Conservation (phyloP, 345 rosid species). For the Acer yangbiense region DNA sequence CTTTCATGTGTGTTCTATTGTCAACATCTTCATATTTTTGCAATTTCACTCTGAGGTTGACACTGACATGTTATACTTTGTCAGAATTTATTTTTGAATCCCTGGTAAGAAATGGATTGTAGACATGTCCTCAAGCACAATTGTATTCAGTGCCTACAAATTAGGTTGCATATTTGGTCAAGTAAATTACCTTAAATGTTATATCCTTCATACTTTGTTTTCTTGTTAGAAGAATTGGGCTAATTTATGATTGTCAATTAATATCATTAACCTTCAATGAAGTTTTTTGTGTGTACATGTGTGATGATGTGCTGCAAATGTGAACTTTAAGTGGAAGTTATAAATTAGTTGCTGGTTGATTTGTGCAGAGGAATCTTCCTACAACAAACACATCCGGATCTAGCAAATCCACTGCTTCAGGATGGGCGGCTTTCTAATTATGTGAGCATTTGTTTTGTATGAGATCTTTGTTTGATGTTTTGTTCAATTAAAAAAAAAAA, state of each 20-base stretch:
- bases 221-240: neutral
- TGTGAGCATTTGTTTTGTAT: conserved; percentile 23
- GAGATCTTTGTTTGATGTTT: conserved; percentile 29
- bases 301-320: neutral
- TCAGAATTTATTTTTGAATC: neutral
- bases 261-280: neutral
- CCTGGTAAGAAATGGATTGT: neutral
- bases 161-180: neutral
- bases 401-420: conserved; percentile 68
- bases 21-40: neutral
- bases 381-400: conserved; percentile 56
- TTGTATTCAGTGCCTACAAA: neutral
- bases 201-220: neutral
- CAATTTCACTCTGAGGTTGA: neutral
- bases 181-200: neutral
- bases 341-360: conserved; percentile 17
- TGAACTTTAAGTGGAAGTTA: neutral
- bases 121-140: neutral
- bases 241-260: neutral
- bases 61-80: neutral
- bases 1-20: neutral
- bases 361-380: conserved; percentile 84
- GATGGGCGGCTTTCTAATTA: conserved; percentile 94
- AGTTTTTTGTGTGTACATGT: neutral
- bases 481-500: conserved; percentile 14